phyloP scores from a whole-genome alignment of 2,329 filamentous ascomycete genomes.

The Monosporascus sp. region DNA sequence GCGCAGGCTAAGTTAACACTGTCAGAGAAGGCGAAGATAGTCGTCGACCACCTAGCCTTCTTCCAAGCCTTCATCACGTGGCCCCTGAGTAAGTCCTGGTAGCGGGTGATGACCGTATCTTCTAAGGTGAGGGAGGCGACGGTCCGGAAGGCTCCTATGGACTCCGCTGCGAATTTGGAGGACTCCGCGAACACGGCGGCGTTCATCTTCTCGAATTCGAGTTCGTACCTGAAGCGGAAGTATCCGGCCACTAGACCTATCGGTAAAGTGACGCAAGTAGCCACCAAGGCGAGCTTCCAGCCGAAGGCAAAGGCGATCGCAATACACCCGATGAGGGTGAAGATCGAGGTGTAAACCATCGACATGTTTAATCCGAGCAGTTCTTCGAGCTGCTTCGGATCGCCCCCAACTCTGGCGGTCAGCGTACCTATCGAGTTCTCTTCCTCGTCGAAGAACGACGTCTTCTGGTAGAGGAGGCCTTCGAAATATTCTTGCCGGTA shows the following conservation, averaged over 20 bases:
- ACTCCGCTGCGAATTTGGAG: constrained; percentile 69
- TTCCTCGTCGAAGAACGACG: constrained; percentile 55
- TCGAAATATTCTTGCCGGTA: constrained; percentile 58
- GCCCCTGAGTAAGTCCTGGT: constrained; percentile 49
- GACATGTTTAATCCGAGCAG: constrained; percentile 59
- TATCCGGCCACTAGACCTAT: constrained; percentile 42
- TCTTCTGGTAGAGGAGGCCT: constrained; percentile 53
- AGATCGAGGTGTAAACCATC: constrained; percentile 55
- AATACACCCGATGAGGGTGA: constrained; percentile 60
- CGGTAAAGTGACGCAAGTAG: constrained; percentile 54
- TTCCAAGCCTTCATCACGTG: constrained; percentile 56
- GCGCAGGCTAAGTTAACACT: constrained; percentile 58
- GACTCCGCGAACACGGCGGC: constrained; percentile 63
- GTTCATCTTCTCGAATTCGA: constrained; percentile 65
- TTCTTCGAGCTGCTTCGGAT: constrained; percentile 57
- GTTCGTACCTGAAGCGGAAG: constrained; percentile 51
- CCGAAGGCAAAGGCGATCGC: constrained; percentile 65
- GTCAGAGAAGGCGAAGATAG: constrained; percentile 65
- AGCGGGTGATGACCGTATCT: constrained; percentile 56
- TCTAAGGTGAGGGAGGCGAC: constrained; percentile 67
- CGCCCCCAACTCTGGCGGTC: constrained; percentile 48
- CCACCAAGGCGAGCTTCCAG: constrained; percentile 71
- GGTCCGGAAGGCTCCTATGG: constrained; percentile 68
- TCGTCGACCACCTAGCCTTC: constrained; percentile 55
- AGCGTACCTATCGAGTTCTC: constrained; percentile 56